These are phyloP conservation scores for Pachyrhizus erosus DNA, from an alignment of 306 rosid species.

Conservation along the genomic window DNA sequence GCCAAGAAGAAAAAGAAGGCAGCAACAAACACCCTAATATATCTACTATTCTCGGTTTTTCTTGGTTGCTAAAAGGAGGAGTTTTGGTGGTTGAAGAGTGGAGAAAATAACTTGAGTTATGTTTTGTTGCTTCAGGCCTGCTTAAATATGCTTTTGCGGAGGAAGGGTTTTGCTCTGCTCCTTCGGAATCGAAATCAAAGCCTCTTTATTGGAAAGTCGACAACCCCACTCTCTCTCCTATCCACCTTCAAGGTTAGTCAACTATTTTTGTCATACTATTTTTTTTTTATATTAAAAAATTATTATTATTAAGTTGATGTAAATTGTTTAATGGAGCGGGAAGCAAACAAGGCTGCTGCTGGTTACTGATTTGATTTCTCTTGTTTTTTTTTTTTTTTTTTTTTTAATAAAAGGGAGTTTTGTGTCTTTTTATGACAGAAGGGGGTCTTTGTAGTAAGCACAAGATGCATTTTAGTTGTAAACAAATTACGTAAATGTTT, in stretches of 20 bases:
- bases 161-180: conserved; percentile 80
- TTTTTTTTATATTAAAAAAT: neutral
- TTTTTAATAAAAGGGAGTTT: neutral
- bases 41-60: neutral
- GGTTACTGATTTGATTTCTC: neutral
- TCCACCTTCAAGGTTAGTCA: conserved; percentile 73
- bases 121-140: conserved; percentile 56
- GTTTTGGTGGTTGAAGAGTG: neutral
- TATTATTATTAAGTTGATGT: neutral
- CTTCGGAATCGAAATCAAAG: conserved; percentile 54
- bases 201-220: conserved; percentile 71
- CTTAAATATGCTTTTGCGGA: conserved; percentile 49
- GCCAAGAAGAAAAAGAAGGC: neutral
- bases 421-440: neutral
- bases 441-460: neutral
- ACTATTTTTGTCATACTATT: neutral
- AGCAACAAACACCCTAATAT: neutral
- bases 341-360: neutral
- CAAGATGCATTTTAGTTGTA: no score
- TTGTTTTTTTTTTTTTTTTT: neutral
- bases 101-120: conserved; percentile 13
- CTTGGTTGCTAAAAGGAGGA: conserved; percentile 17
- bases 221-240: conserved; percentile 78
- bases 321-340: conserved; percentile 15
- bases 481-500: no score